A percentile compares a stretch with the other conserved stretches of the same genome.
Evolutionary conservation across 257 asterid genomes (phyloP).

Genomic region (Coffea eugenioides): DNA sequence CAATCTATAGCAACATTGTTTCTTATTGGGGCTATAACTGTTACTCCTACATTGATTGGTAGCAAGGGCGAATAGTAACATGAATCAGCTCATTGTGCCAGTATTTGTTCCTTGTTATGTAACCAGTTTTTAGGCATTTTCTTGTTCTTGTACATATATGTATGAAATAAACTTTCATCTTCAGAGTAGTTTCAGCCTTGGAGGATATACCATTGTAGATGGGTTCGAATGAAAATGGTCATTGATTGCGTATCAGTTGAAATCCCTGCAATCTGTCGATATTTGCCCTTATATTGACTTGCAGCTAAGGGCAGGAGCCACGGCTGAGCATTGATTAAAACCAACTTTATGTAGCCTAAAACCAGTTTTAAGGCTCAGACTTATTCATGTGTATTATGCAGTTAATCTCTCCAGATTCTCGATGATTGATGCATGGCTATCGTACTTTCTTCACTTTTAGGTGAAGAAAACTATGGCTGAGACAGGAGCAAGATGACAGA

Average conservation of each 20-base stretch:
- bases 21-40: constrained; percentile 69
- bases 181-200: neutral
- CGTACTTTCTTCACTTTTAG: too few species aligned
- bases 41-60: constrained; percentile 74
- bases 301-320: too few species aligned
- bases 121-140: neutral
- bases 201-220: neutral
- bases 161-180: neutral
- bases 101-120: neutral
- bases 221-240: neutral
- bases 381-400: too few species aligned
- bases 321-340: too few species aligned
- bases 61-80: constrained; percentile 41
- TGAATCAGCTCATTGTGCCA: constrained; percentile 4
- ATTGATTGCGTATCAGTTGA: neutral
- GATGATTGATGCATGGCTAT: too few species aligned
- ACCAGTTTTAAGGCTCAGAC: too few species aligned
- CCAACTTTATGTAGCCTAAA: too few species aligned
- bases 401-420: too few species aligned
- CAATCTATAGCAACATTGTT: constrained; percentile 78
- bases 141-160: constrained; percentile 4
- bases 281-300: too few species aligned
- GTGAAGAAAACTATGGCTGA: too few species aligned
- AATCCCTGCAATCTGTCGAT: neutral
- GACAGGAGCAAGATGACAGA: too few species aligned